A percentile compares a stretch with the other conserved stretches of the same genome.
Evolutionary conservation across 1,139 yeast genomes (phyloP).

Genomic region (Diutina mesorugosa): DNA sequence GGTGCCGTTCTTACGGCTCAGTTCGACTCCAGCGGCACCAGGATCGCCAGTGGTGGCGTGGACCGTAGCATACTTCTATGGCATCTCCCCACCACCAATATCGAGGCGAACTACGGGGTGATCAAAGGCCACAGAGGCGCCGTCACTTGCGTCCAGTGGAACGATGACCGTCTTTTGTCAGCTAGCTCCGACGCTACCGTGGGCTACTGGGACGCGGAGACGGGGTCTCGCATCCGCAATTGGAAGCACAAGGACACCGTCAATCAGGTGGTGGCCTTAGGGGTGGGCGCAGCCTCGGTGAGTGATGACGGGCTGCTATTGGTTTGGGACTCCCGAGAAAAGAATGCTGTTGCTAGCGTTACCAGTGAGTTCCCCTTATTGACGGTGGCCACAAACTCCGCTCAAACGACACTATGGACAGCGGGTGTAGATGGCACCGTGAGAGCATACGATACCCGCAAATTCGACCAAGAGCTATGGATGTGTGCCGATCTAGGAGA

Average conservation of each 20-base stretch:
- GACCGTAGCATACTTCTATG: conserved; percentile 36
- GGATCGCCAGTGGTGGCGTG: conserved; percentile 39
- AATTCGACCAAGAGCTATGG: conserved; percentile 29
- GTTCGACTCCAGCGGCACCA: conserved; percentile 29
- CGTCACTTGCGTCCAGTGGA: conserved; percentile 38
- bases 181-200: conserved; percentile 41
- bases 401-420: conserved; percentile 33
- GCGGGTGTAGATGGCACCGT: conserved; percentile 62
- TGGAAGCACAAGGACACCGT: conserved; percentile 37
- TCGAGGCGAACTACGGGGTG: conserved; percentile 19
- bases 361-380: conserved; percentile 45
- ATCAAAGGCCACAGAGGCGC: conserved; percentile 38
- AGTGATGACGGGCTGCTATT: conserved; percentile 53
- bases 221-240: conserved; percentile 43
- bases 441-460: conserved; percentile 41
- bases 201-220: conserved; percentile 41
- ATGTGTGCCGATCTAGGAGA: conserved; percentile 21
- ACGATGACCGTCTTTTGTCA: conserved; percentile 20
- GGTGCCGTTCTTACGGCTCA: conserved; percentile 34
- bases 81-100: conserved; percentile 22
- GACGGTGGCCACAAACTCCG: conserved; percentile 29
- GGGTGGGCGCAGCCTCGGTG: conserved; percentile 18
- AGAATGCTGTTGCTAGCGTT: conserved; percentile 22
- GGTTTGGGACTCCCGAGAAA: conserved; percentile 55
- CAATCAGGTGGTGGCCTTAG: conserved; percentile 14